Evolutionary conservation across 495 filamentous ascomycete species (phyloP), one percentile per base, ranked within the genome.

Genomic region (Trypethelium eluteriae): DNA sequence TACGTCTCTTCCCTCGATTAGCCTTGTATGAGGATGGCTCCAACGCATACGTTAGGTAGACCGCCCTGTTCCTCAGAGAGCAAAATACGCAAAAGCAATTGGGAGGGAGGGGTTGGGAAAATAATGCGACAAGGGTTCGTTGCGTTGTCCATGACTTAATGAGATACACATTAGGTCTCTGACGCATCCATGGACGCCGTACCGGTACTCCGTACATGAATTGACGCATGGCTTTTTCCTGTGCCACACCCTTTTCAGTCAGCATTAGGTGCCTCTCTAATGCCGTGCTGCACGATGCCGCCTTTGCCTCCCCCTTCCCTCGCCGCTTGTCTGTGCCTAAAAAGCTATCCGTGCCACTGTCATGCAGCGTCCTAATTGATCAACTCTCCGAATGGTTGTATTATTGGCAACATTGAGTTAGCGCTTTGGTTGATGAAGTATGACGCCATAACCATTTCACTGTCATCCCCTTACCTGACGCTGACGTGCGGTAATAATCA

Each of bases 181-280:
- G 25, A 25, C 25, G 25, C 25, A 25, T 25, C 25, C 25, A 25
- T 25, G 25, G 6, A 59, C 53, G 53, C 53, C 11, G 11, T 35
- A 59, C 53, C 36, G 11, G 32, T 18, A 36, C 53, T 9, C 36
- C 36, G 18, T 35, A 9, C 53, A 59, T 6, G 53, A 14, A 59
- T 18, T 59, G 53, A 59, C 32, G 53, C 53, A 59, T 59, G 53
- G 32, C 18, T 34, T 44, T 44, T 44, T 34, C n/a, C 34, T 36
- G 53, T 59, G 53, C 53, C 53, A 59, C 53, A 59, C 53, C 53
- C 18, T 36, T 59, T 59, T 59, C 36, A 59, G 53, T 59, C 36
- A 59, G 53, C 53, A 59, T 59, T 59, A 59, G 4, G 25, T 59
- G 53, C 32, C 32, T 36, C 5, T 36, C 18, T 16, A 35, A 59